Evolutionary conservation across 371 early-diverging fungal genomes (phyloP).

Genomic region (Saksenaea oblongispora): DNA sequence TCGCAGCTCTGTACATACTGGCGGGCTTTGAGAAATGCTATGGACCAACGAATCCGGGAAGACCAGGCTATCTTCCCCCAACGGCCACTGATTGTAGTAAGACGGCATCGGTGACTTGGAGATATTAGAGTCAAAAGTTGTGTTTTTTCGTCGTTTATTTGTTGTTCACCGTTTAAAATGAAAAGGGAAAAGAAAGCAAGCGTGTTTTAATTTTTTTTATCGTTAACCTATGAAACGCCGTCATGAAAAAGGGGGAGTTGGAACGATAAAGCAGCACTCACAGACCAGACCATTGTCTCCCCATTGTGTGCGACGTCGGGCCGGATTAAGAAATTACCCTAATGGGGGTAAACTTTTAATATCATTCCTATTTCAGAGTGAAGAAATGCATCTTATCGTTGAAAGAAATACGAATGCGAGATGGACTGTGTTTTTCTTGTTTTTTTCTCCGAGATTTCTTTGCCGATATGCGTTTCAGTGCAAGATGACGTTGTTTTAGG

Average conservation of each 20-base stretch:
- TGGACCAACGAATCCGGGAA: neutral
- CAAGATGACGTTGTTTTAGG: neutral
- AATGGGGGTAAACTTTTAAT: neutral
- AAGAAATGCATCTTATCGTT: neutral
- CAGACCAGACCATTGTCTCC: slow-evolving; percentile 3
- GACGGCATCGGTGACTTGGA: too few species aligned
- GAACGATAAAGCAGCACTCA: neutral
- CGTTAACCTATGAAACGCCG: too few species aligned
- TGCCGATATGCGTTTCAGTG: neutral
- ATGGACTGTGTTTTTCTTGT: too few species aligned
- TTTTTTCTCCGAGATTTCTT: neutral
- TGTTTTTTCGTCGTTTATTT: too few species aligned
- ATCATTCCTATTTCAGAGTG: neutral
- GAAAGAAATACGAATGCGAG: too few species aligned
- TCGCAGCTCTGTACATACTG: slow-evolving; percentile 25
- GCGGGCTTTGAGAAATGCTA: slow-evolving; percentile 18
- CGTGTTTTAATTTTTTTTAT: neutral
- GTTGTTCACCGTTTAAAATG: too few species aligned
- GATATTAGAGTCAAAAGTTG: too few species aligned
- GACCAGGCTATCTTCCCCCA: too few species aligned
- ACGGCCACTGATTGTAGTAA: too few species aligned
- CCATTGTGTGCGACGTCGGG: slow-evolving; percentile 2
- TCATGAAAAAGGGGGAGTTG: neutral
- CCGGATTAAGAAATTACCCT: neutral
- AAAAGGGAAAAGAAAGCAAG: too few species aligned